Base-by-base conservation (phyloP, 2,329 filamentous ascomycete genomes). In the Amphichorda felina region DNA sequence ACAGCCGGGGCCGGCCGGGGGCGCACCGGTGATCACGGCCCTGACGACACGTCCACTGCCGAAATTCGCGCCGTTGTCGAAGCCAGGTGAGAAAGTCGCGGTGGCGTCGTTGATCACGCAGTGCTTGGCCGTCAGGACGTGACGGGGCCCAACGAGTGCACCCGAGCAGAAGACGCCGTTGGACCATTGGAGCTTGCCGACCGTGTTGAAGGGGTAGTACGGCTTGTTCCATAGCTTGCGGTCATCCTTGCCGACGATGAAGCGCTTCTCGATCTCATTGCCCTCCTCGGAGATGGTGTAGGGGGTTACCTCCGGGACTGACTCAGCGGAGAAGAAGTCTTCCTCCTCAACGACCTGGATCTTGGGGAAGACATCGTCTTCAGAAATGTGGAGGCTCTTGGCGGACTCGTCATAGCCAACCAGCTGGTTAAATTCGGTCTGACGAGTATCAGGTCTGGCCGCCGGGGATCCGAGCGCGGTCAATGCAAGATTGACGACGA, bases 131-230 rank as follows among this genome's bases (percentile, higher is more conserved):
- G 48, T 53, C 3, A 45, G 41, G 2, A 53, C 45, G 30, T 52
- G 50, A 14, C 50, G 49, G 11, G 50, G 46, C 4, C 50, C 50
- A 32, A 51, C 42, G 15, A 51, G 39, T 6, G 48, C 45, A n/a
- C 46, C 49, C 2, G 46, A 48, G 41, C 49, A 51, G 32, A 39
- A 43, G 17, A 43, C 38, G 4, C 49, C 49, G 26, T 40, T 43
- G 24, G 38, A 42, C 36, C 44, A 44, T 8, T 38, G 26, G 19
- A 50, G 18, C 14, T 42, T 40, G 3, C 49, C 48, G 36, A 48
- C 42, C 11, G 45, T 29, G 14, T 36, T 36, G 36, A 38, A 50
- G 11, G 46, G 47, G 35, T 45, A 48, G 3, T 36, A 33, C n/a
- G 27, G 36, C 28, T 40, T 33, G 10, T 39, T 40, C 41, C 39